A percentile compares a stretch with the other conserved stretches of the same genome.
These are phyloP conservation scores for Aphanomyces euteiches DNA, from an alignment of 352 stramenopile species.

Conservation along the genomic window DNA sequence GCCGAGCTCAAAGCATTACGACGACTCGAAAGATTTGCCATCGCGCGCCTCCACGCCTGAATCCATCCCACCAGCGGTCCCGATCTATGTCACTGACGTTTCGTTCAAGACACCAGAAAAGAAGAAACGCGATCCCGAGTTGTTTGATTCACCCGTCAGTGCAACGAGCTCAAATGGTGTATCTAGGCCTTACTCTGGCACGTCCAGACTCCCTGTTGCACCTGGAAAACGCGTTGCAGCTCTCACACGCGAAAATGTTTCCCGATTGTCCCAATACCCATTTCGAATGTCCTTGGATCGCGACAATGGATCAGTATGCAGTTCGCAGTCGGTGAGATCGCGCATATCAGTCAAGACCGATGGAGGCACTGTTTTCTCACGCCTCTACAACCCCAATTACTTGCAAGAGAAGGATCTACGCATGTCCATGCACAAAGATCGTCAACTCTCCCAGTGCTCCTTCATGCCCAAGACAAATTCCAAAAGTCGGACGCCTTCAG, in stretches of 20 bases:
- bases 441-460: conserved; percentile 58
- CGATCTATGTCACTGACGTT: background rate
- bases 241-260: conserved; percentile 78
- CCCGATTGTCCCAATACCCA: conserved; percentile 49
- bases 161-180: conserved; percentile 9
- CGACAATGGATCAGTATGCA: conserved; percentile 50
- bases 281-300: conserved; percentile 38
- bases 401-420: conserved; percentile 65
- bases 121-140: background rate
- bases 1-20: background rate
- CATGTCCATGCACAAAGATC: conserved; percentile 35
- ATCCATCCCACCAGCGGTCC: conserved; percentile 7
- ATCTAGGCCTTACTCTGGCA: conserved; percentile 2
- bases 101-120: conserved; percentile 8
- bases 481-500: conserved; percentile 36
- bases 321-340: conserved; percentile 55
- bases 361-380: conserved; percentile 73
- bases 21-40: background rate
- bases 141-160: conserved; percentile 4
- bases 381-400: conserved; percentile 79
- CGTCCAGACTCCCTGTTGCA: conserved; percentile 25
- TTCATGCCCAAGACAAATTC: conserved; percentile 61
- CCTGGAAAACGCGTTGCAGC: conserved; percentile 43
- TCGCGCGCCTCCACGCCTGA: conserved; percentile 6
- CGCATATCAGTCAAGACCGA: conserved; percentile 70